Base-by-base conservation (phyloP, 257 asterid genomes). In the Fraxinus anomala region DNA sequence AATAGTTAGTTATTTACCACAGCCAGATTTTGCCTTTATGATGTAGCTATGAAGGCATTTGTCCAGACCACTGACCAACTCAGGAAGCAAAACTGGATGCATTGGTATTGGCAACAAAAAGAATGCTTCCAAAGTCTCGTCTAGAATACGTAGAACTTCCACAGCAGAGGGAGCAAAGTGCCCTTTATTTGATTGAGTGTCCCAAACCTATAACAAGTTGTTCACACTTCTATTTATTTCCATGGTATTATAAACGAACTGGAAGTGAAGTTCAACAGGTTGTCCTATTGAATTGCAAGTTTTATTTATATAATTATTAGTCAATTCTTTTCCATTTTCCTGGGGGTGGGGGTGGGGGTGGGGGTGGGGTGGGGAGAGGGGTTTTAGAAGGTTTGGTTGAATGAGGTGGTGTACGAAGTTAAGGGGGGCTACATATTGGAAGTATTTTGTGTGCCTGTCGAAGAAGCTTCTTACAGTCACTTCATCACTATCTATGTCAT, bases 101-200 rank as follows among this genome's bases (percentile, higher is more conserved):
- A 82, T 83, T 36, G 99, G 95, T 83, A 94, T 92, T 44, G 99
- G 99, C 89, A 94, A 85, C 89, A 94, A 88, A 84, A 92, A 87
- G 87, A 94, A 94, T 74, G 99, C 99, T 84, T 92, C 99, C 84
- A 94, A 71, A 34, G 96, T 88, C 85, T 92, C 99, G 68, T 94
- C 97, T 39, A 92, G 77, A 34, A 88, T 86, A 65, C 97, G 97
- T 70, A 94, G 85, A 84, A 91, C 96, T 86, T 94, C 99, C 86
- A 92, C 92, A 36, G 94, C 96, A 69, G 99, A 94, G 76, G 99
- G 95, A 70, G 96, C 93, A 79, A 92, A 82, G 72, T 88, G 91
- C 76, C 91, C 97, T 86, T 86, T 88, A 80, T 92, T 94, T 79
- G 88, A 92, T 83, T 84, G 89, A 80, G 95, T 90, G 81, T 87